Conservation (phyloP, 768 basidiomycete species). For the Rhizopogon roseolus region DNA sequence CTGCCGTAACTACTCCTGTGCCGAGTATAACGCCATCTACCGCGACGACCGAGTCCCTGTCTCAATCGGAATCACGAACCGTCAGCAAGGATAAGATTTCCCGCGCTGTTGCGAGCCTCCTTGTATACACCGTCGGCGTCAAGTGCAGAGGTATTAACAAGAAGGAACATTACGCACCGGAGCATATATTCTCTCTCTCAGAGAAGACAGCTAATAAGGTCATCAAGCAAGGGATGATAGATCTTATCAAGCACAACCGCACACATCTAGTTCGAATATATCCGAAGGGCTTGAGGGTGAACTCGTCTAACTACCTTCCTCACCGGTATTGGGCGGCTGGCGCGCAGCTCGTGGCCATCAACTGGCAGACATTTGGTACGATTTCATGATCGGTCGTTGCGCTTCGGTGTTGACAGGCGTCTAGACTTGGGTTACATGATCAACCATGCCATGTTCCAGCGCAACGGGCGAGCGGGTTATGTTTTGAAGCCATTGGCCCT, state of each 20-base stretch:
- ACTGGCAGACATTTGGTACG: conserved; percentile 96
- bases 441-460: conserved; percentile 93
- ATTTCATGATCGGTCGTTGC: neutral
- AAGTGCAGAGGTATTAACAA: conserved; percentile 90
- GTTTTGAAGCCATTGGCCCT: conserved; percentile 85
- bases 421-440: conserved; percentile 87
- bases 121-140: conserved; percentile 94
- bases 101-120: conserved; percentile 58
- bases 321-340: conserved; percentile 89
- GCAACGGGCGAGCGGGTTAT: conserved; percentile 85
- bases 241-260: conserved; percentile 83
- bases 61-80: conserved; percentile 10
- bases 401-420: neutral
- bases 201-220: conserved; percentile 78
- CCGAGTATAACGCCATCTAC: conserved; percentile 5
- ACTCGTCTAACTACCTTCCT: conserved; percentile 84
- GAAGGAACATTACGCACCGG: conserved; percentile 77
- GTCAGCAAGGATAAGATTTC: conserved; percentile 66
- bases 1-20: conserved; percentile 9
- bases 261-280: conserved; percentile 83
- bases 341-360: conserved; percentile 86
- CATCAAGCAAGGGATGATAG: conserved; percentile 58
- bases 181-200: conserved; percentile 91
- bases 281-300: conserved; percentile 77
- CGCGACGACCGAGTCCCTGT: conserved; percentile 7